Conservation (phyloP, 495 filamentous ascomycete species). For the Penicillium mononematosum region DNA sequence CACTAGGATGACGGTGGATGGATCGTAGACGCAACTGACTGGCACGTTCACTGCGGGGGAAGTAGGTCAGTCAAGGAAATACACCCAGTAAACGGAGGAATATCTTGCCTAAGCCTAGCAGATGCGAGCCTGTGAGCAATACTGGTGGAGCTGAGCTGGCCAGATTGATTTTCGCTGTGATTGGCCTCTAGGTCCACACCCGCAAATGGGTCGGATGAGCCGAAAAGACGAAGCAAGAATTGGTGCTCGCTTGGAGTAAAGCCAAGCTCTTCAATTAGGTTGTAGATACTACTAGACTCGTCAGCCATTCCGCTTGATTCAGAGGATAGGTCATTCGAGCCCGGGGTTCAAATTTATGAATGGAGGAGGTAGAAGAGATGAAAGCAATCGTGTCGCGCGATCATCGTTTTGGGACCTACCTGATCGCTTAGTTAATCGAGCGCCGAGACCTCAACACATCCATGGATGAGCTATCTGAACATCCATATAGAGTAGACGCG, state of each 20-base stretch:
- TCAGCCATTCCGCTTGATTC: background rate
- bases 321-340: background rate
- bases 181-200: background rate
- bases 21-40: background rate
- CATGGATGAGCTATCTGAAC: too few relatives aligned
- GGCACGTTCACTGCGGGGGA: background rate
- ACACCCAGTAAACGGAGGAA: background rate
- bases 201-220: slow-evolving; percentile 2
- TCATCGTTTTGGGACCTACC: background rate
- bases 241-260: slow-evolving; percentile 1
- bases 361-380: background rate
- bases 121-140: background rate
- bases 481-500: background rate
- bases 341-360: background rate
- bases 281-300: background rate
- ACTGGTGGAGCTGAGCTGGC: background rate
- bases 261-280: slow-evolving; percentile 3
- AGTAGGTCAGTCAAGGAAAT: background rate
- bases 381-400: background rate
- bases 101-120: background rate
- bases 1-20: background rate
- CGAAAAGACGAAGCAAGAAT: background rate
- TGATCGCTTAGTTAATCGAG: background rate
- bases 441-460: background rate
- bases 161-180: background rate